A percentile compares a stretch with the other conserved stretches of the same genome.
Evolutionary conservation across 148 eudicot species (phyloP).

Genomic region (Hydrangea macrophylla): DNA sequence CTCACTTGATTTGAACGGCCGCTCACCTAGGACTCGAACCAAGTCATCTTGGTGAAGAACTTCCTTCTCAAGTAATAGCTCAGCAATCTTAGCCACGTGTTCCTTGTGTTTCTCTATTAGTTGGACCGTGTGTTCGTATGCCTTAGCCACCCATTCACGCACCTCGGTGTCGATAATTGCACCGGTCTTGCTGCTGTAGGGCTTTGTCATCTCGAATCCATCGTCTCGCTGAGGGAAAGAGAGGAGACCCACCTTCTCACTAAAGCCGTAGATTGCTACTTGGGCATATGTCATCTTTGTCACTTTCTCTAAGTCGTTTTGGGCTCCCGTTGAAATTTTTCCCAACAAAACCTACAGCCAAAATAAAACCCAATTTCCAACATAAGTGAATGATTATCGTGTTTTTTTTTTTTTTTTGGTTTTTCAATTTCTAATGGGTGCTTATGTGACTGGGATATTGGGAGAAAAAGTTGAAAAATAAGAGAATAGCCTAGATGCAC

Average conservation of each 20-base stretch:
- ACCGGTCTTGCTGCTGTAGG: conserved; percentile 91
- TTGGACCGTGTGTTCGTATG: conserved; percentile 62
- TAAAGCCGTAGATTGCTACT: conserved; percentile 91
- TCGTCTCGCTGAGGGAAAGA: conserved; percentile 88
- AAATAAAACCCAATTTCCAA: background rate
- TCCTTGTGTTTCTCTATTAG: conserved; percentile 76
- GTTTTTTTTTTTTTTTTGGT: too few relatives aligned
- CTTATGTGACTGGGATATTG: background rate
- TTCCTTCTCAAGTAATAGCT: conserved; percentile 80
- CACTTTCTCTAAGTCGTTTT: conserved; percentile 90
- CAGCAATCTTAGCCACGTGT: conserved; percentile 71
- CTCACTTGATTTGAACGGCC: conserved; percentile 68
- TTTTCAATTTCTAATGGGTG: too few relatives aligned
- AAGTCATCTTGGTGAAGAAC: conserved; percentile 95
- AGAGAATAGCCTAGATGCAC: background rate
- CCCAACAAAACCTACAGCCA: conserved; percentile 69
- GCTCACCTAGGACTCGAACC: conserved; percentile 68
- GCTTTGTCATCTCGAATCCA: conserved; percentile 70
- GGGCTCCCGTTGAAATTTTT: conserved; percentile 93
- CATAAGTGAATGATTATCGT: background rate
- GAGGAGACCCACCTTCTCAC: conserved; percentile 94
- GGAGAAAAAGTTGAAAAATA: background rate
- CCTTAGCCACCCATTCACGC: conserved; percentile 82
- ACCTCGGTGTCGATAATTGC: conserved; percentile 87
- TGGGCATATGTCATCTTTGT: conserved; percentile 97